Base-by-base conservation (phyloP, 257 asterid genomes). In the Capsicum baccatum region DNA sequence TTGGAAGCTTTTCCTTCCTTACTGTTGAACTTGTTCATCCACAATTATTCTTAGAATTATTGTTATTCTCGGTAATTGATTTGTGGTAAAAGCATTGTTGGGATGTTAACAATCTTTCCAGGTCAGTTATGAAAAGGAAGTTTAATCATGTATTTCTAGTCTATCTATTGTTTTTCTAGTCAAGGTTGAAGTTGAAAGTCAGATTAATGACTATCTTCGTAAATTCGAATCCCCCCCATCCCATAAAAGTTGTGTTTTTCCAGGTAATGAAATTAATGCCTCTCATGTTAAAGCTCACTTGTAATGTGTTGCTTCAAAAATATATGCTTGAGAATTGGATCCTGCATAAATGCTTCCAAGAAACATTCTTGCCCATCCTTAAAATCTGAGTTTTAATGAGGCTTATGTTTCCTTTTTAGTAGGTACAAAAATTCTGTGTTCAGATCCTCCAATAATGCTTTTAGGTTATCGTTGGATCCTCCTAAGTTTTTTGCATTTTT, bases 121-220 rank as follows among this genome's bases (percentile, higher is more conserved):
- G 63, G 26, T 26, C 44, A 50, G 63, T 13, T 52, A 52, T 52
- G 48, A 52, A 21, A 50, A 52, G 81, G 58, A 76, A 52, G 7
- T 26, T 44, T 52, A 9, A 76, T 35, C 8, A 11, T 64, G 12
- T 44, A 44, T 44, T 44, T 78, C 15, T 78, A 62, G 26, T 52
- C 44, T 76, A 21, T 50, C 62, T 74, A 2, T 52, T 50, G 7
- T 21, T 76, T 74, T 37, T 26, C 8, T 13, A 0, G 6, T 7
- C 21, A 76, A 21, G 81, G 44, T 26, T 52, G 63, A 76, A 52
- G 63, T 33, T 52, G 63, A 52, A 56, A 74, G 80, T 74, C 52
- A 54, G 81, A 52, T 52, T 52, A 52, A 21, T 21, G 21, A 50
- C 58, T 2, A 33, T 54, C 64, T 78, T 78, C 2, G 50, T 26